Base-by-base conservation (phyloP, 805 yeast species). In the Cyberlindnera misumaiensis region DNA sequence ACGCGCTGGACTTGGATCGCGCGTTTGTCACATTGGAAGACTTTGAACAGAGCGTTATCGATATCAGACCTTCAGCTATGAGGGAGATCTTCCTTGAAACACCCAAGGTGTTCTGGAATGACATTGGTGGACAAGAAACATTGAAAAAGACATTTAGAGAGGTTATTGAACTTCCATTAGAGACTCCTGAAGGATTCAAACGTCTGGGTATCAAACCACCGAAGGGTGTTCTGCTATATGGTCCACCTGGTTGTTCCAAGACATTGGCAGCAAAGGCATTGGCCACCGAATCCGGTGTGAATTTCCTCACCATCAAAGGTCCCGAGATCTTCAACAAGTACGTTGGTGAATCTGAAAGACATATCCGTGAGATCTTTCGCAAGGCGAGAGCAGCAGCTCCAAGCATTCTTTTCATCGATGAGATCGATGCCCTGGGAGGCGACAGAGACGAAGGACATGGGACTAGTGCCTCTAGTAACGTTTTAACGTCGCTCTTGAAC, bases 191-290 rank as follows among this genome's bases (percentile, higher is more conserved):
- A 1, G 71, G 95, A 0, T 93, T 93, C 58, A 67, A 67, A 14
- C 66, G 73, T 30, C 67, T 93, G 11, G 97, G 97, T 0, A 80
- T 93, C 4, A 67, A 75, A 31, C 88, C 97, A 0, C 99, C 99
- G 3, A 83, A 86, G 48, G 99, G 99, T 28, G 83, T 93, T 1
- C 61, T 93, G 34, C 66, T 93, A 15, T 93, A 93, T 59, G 99
- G 99, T 0, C 99, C 99, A 1, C 97, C 98, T 0, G 98, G 98
- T 12, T 90, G 97, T 64, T 89, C 97, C 10, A 90, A 90, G 53
- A 90, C 98, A 0, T 62, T 90, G 44, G 86, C 95, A 0, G 97
- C 97, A 2, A 90, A 90, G 55, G 97, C 97, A 0, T 64, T 90
- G 24, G 97, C 97, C 0, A 84, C 96, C 0, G 98, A 90, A 61